Evolutionary conservation across 768 basidiomycete species (phyloP).

Genomic region (Lentinus tigrinus): DNA sequence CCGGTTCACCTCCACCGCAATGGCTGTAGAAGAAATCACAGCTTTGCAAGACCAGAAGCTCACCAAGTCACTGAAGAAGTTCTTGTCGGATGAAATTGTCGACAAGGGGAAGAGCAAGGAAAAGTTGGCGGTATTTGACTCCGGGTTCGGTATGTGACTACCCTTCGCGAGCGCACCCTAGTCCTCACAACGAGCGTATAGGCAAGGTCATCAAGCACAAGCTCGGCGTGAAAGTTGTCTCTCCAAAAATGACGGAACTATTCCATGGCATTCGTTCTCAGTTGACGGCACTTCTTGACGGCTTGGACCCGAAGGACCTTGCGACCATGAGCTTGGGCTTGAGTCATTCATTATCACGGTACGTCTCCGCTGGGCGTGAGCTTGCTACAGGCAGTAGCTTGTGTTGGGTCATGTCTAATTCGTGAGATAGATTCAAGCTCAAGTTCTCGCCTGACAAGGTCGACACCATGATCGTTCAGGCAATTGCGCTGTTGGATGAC

Average conservation of each 20-base stretch:
- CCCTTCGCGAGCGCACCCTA: background rate
- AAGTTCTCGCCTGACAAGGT: slow-evolving; percentile 99
- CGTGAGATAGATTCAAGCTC: slow-evolving; percentile 91
- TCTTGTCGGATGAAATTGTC: slow-evolving; percentile 81
- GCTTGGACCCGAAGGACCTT: slow-evolving; percentile 89
- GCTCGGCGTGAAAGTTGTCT: slow-evolving; percentile 82
- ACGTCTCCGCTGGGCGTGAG: too few relatives aligned
- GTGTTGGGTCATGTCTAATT: too few relatives aligned
- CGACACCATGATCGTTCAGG: slow-evolving; percentile 99
- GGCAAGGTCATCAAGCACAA: slow-evolving; percentile 91
- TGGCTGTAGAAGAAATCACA: slow-evolving; percentile 95
- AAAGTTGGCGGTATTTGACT: slow-evolving; percentile 79
- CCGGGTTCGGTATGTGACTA: slow-evolving; percentile 73
- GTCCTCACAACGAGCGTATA: slow-evolving; percentile 26
- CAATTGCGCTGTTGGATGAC: slow-evolving; percentile 95
- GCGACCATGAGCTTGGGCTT: slow-evolving; percentile 98
- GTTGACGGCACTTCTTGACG: slow-evolving; percentile 82
- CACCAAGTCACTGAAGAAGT: slow-evolving; percentile 90
- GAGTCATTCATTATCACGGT: slow-evolving; percentile 95
- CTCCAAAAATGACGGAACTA: slow-evolving; percentile 58
- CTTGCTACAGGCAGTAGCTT: too few relatives aligned
- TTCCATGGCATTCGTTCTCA: slow-evolving; percentile 96
- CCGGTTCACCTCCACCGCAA: slow-evolving; percentile 94
- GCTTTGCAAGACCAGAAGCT: slow-evolving; percentile 91
- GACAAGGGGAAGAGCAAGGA: slow-evolving; percentile 93